Base-by-base conservation (phyloP, 78 protist species). In the Carpediemonas membranifera region DNA sequence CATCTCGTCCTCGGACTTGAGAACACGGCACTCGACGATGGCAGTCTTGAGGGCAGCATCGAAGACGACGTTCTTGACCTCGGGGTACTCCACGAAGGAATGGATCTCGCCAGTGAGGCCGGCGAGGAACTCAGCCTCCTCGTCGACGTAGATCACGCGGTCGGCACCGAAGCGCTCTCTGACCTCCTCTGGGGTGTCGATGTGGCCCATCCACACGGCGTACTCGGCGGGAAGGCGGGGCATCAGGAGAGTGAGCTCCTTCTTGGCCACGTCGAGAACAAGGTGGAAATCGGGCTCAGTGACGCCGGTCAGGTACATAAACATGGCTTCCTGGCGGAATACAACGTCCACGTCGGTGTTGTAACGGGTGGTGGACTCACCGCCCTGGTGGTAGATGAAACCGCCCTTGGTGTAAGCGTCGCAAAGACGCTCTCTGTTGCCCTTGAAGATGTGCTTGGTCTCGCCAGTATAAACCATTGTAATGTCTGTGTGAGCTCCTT, bases 301-400 rank as follows among this genome's bases (percentile, higher is more conserved):
- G 54, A 31, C 16, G 9, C 68, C 68, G 2, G 68, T 63, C 44
- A 37, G 25, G 25, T 37, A 63, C 50, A 37, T 33, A 16, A 63
- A 63, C 50, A 33, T 37, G 52, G 54, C 3, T 1, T 63, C 68
- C 44, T 63, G 68, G 7, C 47, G 21, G 47, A 63, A 28, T 9
- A 13, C 21, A 5, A 41, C 9, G 47, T 41, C 47, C n/a, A n/a
- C n/a, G n/a, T n/a, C n/a, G n/a, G n/a, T n/a, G n/a, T n/a, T n/a
- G n/a, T n/a, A n/a, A n/a, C n/a, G n/a, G n/a, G n/a, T n/a, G n/a
- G n/a, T n/a, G n/a, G n/a, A n/a, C n/a, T n/a, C n/a, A n/a, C n/a
- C n/a, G n/a, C n/a, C n/a, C n/a, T n/a, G n/a, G n/a, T n/a, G n/a
- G n/a, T n/a, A n/a, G n/a, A n/a, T n/a, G n/a, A n/a, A n/a, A n/a